Evolutionary conservation across 2,329 filamentous ascomycete genomes (phyloP).

Genomic region (Podosphaera xanthii): DNA sequence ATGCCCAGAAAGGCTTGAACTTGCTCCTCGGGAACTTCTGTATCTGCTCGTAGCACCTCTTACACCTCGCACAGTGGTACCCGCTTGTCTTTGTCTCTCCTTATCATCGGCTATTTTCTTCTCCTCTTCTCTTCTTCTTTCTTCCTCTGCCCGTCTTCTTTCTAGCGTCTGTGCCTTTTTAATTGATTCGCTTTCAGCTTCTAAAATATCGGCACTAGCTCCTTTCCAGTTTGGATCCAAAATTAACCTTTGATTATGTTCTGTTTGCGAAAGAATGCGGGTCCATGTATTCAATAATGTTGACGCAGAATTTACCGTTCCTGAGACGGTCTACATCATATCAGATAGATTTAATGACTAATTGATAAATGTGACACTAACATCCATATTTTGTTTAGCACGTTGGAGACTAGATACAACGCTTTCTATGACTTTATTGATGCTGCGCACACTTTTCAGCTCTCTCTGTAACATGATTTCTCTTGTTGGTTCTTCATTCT

Average conservation of each 20-base stretch:
- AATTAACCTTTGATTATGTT: slow-evolving; percentile 86
- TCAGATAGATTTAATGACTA: neutral
- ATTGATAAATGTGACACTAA: slow-evolving; percentile 18
- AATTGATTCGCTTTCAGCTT: slow-evolving; percentile 60
- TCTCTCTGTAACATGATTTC: slow-evolving; percentile 58
- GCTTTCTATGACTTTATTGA: slow-evolving; percentile 72
- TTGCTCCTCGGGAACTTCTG: slow-evolving; percentile 10
- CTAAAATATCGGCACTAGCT: slow-evolving; percentile 63
- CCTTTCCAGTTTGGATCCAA: slow-evolving; percentile 79
- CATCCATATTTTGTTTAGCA: slow-evolving; percentile 57
- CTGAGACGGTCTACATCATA: slow-evolving; percentile 45
- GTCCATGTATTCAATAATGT: slow-evolving; percentile 89
- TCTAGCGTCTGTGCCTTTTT: slow-evolving; percentile 56
- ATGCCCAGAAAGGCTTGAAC: slow-evolving; percentile 9
- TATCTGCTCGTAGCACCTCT: slow-evolving; percentile 13
- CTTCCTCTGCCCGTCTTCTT: slow-evolving; percentile 53
- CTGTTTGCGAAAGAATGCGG: slow-evolving; percentile 83
- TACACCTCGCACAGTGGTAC: slow-evolving; percentile 17
- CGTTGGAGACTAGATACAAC: slow-evolving; percentile 49
- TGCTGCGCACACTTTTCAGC: slow-evolving; percentile 58
- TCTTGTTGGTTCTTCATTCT: slow-evolving; percentile 42
- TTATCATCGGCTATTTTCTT: slow-evolving; percentile 39
- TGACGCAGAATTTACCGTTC: slow-evolving; percentile 69
- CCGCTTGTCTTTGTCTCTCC: slow-evolving; percentile 22
- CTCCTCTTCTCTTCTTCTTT: slow-evolving; percentile 51